A percentile compares a stretch with the other conserved stretches of the same genome.
phyloP scores from a whole-genome alignment of 768 basidiomycete genomes.

The Hygrophoropsis aurantiaca region DNA sequence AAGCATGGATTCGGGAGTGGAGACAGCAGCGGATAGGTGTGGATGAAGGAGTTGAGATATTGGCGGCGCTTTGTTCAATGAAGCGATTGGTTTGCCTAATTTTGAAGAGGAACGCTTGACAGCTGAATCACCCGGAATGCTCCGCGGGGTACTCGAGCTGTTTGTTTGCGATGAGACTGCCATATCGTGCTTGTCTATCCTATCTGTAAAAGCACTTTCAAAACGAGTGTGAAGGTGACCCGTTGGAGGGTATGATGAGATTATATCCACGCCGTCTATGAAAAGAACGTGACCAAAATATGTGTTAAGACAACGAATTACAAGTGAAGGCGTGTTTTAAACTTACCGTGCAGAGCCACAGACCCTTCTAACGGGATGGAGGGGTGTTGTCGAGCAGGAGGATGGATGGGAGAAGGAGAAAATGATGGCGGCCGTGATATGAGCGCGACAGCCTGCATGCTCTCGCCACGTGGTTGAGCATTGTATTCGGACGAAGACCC shows the following conservation, averaged over 20 bases:
- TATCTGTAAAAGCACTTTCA: no score
- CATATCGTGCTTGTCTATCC: no score
- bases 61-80: slow-evolving; percentile 8
- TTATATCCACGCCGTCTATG: slow-evolving; percentile 16
- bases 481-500: slow-evolving; percentile 22
- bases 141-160: slow-evolving; percentile 8
- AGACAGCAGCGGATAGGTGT: slow-evolving; percentile 8
- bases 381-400: slow-evolving; percentile 19
- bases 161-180: slow-evolving; percentile 2
- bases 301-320: neutral
- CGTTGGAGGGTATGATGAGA: neutral
- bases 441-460: slow-evolving; percentile 14
- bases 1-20: slow-evolving; percentile 17
- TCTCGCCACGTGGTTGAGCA: slow-evolving; percentile 17
- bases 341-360: slow-evolving; percentile 25
- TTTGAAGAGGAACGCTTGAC: slow-evolving; percentile 13
- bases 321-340: neutral
- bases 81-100: slow-evolving; percentile 15
- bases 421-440: slow-evolving; percentile 17
- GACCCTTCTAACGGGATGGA: slow-evolving; percentile 20
- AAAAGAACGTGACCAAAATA: neutral
- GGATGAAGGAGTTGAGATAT: slow-evolving; percentile 8
- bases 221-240: neutral
- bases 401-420: slow-evolving; percentile 28
- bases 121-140: slow-evolving; percentile 12